These are phyloP conservation scores for Rhynchosporium secalis DNA, from an alignment of 2,329 filamentous ascomycete species.

Conservation along the genomic window DNA sequence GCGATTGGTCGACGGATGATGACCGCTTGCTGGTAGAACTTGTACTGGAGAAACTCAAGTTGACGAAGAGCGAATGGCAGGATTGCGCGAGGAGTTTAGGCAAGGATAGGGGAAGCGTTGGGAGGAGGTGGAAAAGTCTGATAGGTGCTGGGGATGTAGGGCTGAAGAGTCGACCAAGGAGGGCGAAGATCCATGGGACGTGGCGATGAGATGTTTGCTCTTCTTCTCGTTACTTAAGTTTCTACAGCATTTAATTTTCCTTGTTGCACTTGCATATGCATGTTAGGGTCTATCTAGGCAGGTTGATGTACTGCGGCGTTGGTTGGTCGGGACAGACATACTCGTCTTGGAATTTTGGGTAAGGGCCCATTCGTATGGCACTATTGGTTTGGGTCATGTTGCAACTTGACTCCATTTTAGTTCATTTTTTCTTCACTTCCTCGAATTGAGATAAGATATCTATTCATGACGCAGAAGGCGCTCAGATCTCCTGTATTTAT, in stretches of 20 bases:
- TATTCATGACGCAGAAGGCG: constrained; percentile 12
- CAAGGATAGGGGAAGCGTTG: constrained; percentile 57
- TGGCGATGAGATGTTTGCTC: constrained; percentile 47
- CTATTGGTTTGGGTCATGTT: not conserved
- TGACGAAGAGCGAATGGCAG: constrained; percentile 65
- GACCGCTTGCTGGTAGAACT: constrained; percentile 67
- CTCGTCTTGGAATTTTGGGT: not conserved
- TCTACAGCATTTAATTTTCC: not conserved
- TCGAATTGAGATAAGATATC: constrained; percentile 5
- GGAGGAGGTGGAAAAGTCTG: constrained; percentile 63
- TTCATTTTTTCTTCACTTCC: not conserved
- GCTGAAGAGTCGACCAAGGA: constrained; percentile 47
- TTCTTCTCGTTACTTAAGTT: not conserved
- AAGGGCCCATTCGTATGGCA: not conserved
- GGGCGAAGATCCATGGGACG: constrained; percentile 53
- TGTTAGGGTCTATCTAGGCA: constrained; percentile 11
- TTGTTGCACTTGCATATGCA: constrained; percentile 13
- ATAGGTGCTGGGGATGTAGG: constrained; percentile 60
- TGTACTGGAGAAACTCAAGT: constrained; percentile 64
- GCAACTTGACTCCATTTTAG: not conserved
- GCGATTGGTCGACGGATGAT: constrained; percentile 61
- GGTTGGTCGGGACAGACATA: not conserved
- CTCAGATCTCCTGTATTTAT: not conserved
- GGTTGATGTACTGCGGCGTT: constrained; percentile 10
- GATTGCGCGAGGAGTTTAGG: constrained; percentile 65